Conservation (phyloP, 2,329 filamentous ascomycete species). For the Myriangium duriaei region DNA sequence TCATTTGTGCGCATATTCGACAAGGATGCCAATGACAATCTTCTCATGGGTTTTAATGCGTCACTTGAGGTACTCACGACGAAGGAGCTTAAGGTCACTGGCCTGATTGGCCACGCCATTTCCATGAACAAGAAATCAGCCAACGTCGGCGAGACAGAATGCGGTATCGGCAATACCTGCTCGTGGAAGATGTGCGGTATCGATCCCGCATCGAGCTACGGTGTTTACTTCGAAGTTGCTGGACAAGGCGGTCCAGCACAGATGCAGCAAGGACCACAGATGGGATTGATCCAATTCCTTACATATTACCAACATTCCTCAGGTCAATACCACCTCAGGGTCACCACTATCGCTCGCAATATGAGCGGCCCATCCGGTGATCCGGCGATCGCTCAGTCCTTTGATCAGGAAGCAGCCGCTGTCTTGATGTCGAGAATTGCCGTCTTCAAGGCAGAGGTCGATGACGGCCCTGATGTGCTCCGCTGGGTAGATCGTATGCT, state of each 20-base stretch:
- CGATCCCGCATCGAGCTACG: conserved; percentile 85
- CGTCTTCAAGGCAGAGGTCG: conserved; percentile 96
- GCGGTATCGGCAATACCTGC: conserved; percentile 95
- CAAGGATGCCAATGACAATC: conserved; percentile 86
- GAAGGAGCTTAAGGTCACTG: conserved; percentile 96
- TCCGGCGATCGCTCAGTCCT: conserved; percentile 88
- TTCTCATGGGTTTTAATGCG: conserved; percentile 97
- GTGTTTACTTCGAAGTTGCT: conserved; percentile 95
- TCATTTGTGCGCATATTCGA: conserved; percentile 96
- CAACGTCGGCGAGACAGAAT: conserved; percentile 94
- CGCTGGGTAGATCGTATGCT: conserved; percentile 98
- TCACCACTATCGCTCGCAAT: conserved; percentile 85
- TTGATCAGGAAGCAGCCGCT: conserved; percentile 94
- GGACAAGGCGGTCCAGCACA: conserved; percentile 77
- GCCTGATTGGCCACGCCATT: conserved; percentile 89
- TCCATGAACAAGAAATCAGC: conserved; percentile 97
- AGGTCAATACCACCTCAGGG: conserved; percentile 88
- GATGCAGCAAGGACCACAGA: conserved; percentile 76
- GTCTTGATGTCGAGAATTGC: conserved; percentile 99
- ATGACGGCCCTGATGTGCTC: conserved; percentile 95
- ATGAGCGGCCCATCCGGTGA: conserved; percentile 89
- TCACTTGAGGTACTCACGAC: conserved; percentile 92
- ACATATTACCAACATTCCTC: conserved; percentile 98
- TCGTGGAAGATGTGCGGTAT: conserved; percentile 99
- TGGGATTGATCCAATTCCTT: conserved; percentile 94